Conservation (phyloP, 1,284 basidiomycete genomes). For the Apiotrichum porosum region DNA sequence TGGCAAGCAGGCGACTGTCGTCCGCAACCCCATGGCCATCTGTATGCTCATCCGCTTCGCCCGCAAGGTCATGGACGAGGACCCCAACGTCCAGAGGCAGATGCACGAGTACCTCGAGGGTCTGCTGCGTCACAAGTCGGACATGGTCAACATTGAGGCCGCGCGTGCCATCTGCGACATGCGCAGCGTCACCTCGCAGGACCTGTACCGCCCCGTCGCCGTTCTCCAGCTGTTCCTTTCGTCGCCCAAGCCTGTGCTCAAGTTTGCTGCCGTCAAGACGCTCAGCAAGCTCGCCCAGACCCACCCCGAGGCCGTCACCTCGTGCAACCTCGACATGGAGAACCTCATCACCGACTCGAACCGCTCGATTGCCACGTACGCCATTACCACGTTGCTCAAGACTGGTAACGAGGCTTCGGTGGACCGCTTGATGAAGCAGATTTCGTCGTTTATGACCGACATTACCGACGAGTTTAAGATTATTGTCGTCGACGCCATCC, state of each 20-base stretch:
- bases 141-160: slow-evolving; percentile 99
- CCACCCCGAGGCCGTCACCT: slow-evolving; percentile 78
- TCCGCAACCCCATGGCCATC: slow-evolving; percentile 96
- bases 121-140: slow-evolving; percentile 96
- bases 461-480: slow-evolving; percentile 99
- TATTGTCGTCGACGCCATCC: slow-evolving; percentile 97
- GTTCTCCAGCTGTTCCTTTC: slow-evolving; percentile 90
- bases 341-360: slow-evolving; percentile 95
- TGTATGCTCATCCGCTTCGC: slow-evolving; percentile 99
- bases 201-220: slow-evolving; percentile 81
- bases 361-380: slow-evolving; percentile 94
- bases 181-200: slow-evolving; percentile 69
- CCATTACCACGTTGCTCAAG: slow-evolving; percentile 98
- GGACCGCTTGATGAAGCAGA: slow-evolving; percentile 98
- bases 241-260: slow-evolving; percentile 87
- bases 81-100: slow-evolving; percentile 85
- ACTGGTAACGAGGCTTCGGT: slow-evolving; percentile 99
- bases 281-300: slow-evolving; percentile 80
- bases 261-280: slow-evolving; percentile 96
- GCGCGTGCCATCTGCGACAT: slow-evolving; percentile 96
- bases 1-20: slow-evolving; percentile 64
- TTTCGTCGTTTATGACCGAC: slow-evolving; percentile 97
- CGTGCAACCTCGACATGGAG: slow-evolving; percentile 97
- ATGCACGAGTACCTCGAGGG: slow-evolving; percentile 93
- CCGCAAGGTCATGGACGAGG: slow-evolving; percentile 95